A percentile compares a stretch with the other conserved stretches of the same genome.
These are phyloP conservation scores for Cucurbita ficifolia DNA, from an alignment of 306 rosid genomes.

Conservation along the genomic window DNA sequence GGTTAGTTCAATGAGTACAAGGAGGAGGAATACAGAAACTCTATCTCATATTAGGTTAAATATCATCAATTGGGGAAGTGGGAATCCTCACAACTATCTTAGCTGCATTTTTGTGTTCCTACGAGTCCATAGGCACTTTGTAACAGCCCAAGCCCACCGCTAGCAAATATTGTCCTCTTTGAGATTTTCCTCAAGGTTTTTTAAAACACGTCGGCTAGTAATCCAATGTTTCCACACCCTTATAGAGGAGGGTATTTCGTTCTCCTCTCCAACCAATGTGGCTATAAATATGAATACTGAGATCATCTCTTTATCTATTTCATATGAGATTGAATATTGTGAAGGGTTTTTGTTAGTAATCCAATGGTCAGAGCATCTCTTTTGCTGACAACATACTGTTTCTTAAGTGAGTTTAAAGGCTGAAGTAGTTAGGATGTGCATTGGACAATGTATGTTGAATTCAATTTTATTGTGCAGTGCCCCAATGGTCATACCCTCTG, in stretches of 20 bases:
- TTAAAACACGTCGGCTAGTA: too few relatives aligned
- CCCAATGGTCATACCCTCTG: conserved; percentile 6
- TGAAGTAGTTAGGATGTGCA: background rate
- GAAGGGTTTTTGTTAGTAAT: background rate
- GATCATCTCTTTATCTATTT: background rate
- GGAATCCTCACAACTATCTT: background rate
- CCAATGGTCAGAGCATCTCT: background rate
- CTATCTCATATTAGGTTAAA: background rate
- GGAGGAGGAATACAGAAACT: background rate
- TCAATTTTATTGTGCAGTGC: background rate
- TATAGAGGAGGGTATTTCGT: too few relatives aligned
- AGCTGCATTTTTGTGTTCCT: background rate
- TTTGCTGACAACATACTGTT: background rate
- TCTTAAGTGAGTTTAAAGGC: background rate
- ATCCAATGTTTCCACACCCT: too few relatives aligned
- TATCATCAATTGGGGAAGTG: background rate
- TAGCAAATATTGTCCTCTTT: too few relatives aligned
- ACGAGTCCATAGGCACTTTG: background rate
- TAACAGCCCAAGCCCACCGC: too few relatives aligned
- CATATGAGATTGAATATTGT: background rate
- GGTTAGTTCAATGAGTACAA: background rate
- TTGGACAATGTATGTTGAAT: background rate
- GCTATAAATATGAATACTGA: background rate
- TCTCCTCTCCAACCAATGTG: too few relatives aligned
- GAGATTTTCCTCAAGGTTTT: too few relatives aligned